A percentile compares a stretch with the other conserved stretches of the same genome.
Conservation (phyloP, 805 yeast species). For the Candida easanensis region DNA sequence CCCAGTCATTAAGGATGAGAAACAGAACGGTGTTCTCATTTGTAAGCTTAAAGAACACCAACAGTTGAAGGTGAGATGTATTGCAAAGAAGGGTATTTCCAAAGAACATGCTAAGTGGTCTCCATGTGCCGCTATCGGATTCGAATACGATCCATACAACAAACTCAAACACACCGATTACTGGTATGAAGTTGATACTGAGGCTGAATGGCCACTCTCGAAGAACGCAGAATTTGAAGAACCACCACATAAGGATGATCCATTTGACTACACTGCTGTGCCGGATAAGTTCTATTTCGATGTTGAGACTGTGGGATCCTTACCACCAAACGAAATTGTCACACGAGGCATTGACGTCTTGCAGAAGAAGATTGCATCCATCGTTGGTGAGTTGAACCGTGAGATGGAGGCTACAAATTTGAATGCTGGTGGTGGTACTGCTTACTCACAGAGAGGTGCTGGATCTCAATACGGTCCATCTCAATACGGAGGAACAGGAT, state of each 20-base stretch:
- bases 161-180: constrained; percentile 92
- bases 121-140: constrained; percentile 92
- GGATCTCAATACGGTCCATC: constrained; percentile 5
- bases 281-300: constrained; percentile 83
- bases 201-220: constrained; percentile 89
- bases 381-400: constrained; percentile 64
- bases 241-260: constrained; percentile 83
- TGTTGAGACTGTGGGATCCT: constrained; percentile 88
- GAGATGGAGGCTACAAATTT: constrained; percentile 28
- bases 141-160: constrained; percentile 99
- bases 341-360: constrained; percentile 78
- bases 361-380: constrained; percentile 87
- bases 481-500: constrained; percentile 1
- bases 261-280: constrained; percentile 78
- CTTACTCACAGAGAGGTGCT: constrained; percentile 6
- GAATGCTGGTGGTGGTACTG: constrained; percentile 4
- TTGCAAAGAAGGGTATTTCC: constrained; percentile 96
- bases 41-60: constrained; percentile 92
- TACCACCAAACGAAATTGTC: constrained; percentile 87
- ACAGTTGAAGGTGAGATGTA: constrained; percentile 83
- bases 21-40: constrained; percentile 80
- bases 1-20: constrained; percentile 80
- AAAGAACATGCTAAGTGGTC: constrained; percentile 99
- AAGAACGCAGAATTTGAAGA: constrained; percentile 95
- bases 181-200: constrained; percentile 92